Base-by-base conservation (phyloP, 768 basidiomycete species). In the Fistulinella prunicolor region DNA sequence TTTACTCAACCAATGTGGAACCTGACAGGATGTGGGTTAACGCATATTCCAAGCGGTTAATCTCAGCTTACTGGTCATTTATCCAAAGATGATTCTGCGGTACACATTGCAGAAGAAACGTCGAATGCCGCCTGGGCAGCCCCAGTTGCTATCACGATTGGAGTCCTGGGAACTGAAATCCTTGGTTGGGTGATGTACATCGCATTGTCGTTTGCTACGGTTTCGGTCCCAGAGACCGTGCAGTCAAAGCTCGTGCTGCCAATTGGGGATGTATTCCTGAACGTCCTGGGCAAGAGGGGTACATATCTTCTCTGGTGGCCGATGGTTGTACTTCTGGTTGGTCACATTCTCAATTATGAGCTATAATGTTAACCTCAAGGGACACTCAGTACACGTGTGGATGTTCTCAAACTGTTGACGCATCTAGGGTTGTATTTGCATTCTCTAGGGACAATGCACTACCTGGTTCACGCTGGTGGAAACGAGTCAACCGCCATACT, bases 321-420 rank as follows among this genome's bases (percentile, higher is more conserved):
- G 34, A 71, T 77, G 44, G 66, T 65, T 40, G 56, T 74, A 19
- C 72, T 76, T 5, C 75, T 73, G 70, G 76, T 69, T 28, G 38
- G 65, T 53, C 19, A 17, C 30, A n/a, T 35, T 30, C 22, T 13
- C 14, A 2, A 9, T 9, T 6, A n/a, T n/a, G n/a, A 7, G n/a
- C 3, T 12, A 20, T 26, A 9, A 13, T 35, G 38, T n/a, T 14
- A 14, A 9, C 9, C 13, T 34, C 44, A 17, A 51, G 7, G 8
- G 10, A 3, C 17, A 14, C 34, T 9, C 56, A 75, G 70, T 74
- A 63, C 48, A 59, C 73, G 22, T 72, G 69, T 2, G 74, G 73
- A 29, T 75, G 73, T 9, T 74, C 76, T 9, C 76, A 78, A 54
- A 66, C 61, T 43, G 65, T 77, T 21, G 75, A 76, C 52, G 75